Conservation (phyloP, 306 rosid genomes). For the Ziziphus jujuba region DNA sequence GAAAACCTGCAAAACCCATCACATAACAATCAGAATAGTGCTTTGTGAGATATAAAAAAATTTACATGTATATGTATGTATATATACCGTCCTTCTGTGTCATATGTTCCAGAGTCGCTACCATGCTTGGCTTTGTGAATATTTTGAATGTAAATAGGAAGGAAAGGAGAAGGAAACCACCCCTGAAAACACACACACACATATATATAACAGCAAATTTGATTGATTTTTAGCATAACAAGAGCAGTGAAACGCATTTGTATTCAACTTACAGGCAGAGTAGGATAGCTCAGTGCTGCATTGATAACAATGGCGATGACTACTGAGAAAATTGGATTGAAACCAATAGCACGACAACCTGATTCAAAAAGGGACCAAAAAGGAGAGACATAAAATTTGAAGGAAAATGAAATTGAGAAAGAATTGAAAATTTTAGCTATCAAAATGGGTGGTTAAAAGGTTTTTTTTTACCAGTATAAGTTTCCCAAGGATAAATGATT, state of each 20-base stretch:
- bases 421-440: neutral
- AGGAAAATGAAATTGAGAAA: neutral
- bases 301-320: slow-evolving; percentile 45
- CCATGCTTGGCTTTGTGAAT: slow-evolving; percentile 79
- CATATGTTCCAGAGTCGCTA: slow-evolving; percentile 77
- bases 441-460: neutral
- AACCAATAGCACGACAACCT: slow-evolving; percentile 76
- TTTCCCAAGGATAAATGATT: slow-evolving; percentile 88
- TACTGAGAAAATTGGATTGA: slow-evolving; percentile 55
- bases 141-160: slow-evolving; percentile 68
- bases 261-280: slow-evolving; percentile 63
- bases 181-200: slow-evolving; percentile 29
- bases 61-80: neutral
- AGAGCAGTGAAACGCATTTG: neutral
- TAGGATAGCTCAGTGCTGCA: slow-evolving; percentile 52
- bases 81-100: slow-evolving; percentile 82
- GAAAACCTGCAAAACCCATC: slow-evolving; percentile 40
- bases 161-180: slow-evolving; percentile 78
- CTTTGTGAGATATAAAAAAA: neutral
- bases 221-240: neutral
- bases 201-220: no score
- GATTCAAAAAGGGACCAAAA: slow-evolving; percentile 3
- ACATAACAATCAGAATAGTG: neutral
- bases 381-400: neutral
- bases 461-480: slow-evolving; percentile 47